A percentile compares a stretch with the other conserved stretches of the same genome.
Evolutionary conservation across 345 rosid species (phyloP).

Genomic region (Eucalyptus paniculata): DNA sequence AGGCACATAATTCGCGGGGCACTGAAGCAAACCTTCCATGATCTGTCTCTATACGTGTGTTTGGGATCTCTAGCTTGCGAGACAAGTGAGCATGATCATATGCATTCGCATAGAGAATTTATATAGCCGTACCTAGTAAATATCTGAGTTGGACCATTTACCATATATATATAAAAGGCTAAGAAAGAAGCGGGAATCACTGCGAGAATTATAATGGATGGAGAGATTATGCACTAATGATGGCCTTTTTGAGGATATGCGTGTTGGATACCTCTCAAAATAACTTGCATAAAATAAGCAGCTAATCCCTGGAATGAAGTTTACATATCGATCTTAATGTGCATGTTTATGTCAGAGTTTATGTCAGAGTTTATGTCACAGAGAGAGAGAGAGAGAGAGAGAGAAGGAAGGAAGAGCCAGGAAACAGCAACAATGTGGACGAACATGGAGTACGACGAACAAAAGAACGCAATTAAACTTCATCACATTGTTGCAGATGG

Average conservation of each 20-base stretch:
- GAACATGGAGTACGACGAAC: not conserved
- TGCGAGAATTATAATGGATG: not conserved
- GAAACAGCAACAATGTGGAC: not conserved
- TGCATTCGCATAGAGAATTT: not conserved
- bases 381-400: not conserved
- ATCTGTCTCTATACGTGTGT: not conserved
- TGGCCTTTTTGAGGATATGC: not conserved
- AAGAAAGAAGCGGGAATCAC: not conserved
- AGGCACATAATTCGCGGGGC: slow-evolving; percentile 41
- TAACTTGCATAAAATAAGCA: not conserved
- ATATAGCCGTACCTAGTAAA: not conserved
- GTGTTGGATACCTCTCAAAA: not conserved
- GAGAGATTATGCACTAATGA: not conserved
- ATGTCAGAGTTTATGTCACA: no score
- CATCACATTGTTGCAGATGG: no score
- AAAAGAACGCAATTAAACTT: no score
- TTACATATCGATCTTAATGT: not conserved
- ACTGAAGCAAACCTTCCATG: slow-evolving; percentile 26
- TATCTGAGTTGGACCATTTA: not conserved
- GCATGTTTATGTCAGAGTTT: not conserved
- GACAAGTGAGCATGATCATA: not conserved
- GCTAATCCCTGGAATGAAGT: not conserved
- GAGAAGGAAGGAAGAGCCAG: not conserved
- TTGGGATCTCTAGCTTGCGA: not conserved
- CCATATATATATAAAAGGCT: not conserved